Evolutionary conservation across 805 yeast species (phyloP), one percentile per base, ranked within the genome.

Genomic region (Starmerella floris): DNA sequence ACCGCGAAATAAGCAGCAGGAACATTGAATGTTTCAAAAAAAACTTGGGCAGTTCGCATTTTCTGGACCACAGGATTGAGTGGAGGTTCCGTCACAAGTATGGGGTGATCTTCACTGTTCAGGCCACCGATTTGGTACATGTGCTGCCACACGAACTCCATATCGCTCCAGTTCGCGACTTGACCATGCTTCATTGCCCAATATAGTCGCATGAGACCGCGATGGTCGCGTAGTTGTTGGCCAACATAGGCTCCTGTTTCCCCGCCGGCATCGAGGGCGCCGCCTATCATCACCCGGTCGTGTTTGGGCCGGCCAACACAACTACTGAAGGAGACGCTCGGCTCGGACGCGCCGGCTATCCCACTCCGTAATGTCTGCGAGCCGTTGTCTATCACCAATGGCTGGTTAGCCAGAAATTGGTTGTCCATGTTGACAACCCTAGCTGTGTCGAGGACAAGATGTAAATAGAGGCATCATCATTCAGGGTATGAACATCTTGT

Each of bases 301-400:
- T 87, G 88, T 57, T 84, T 87, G 10, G 94, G 88, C 43, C 78
- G 65, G 4, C 97, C 97, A 2, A 83, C 69, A 23, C 78, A 61
- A 20, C 83, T 64, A 2, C 85, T 76, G 23, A 76, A 74, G 51
- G 68, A 69, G 35, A 72, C 60, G 53, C 74, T 71, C 3, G 97
- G 97, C 51, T 67, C 71, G 39, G 83, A 91, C 51, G 82, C 93
- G 20, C 96, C 95, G 0, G 95, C 94, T 60, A 87, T 83, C 1
- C 97, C 96, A 1, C 93, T 83, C 57, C 84, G 81, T 42, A 87
- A 66, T 30, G 71, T 69, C 1, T 94, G 94, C 3, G 94, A 79
- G 6, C 97, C 74, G 61, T 77, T 78, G 57, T 80, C 88, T n/a
- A 80, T 62, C 30, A 80, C 84, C 27, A 80, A 66, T 3, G 87